phyloP scores from a whole-genome alignment of 306 rosid species.

The Coriaria nepalensis region DNA sequence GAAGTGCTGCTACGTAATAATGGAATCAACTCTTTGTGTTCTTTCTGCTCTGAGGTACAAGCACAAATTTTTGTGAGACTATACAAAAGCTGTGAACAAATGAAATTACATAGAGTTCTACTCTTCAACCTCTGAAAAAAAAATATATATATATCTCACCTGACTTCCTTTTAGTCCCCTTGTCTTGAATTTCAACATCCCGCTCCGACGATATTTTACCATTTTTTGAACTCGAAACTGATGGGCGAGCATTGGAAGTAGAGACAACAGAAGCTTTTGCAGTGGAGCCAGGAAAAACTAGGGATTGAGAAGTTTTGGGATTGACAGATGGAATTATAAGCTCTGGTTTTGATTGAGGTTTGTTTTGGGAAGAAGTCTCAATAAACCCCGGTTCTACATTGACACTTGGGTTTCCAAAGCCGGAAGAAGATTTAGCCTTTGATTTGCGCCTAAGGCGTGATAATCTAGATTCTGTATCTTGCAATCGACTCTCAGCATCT shows the following conservation, averaged over 20 bases:
- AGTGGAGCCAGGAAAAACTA: constrained; percentile 19
- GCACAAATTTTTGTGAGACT: constrained; percentile 11
- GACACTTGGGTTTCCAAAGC: constrained; percentile 25
- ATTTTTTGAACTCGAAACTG: constrained; percentile 23
- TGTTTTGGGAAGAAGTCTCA: constrained; percentile 22
- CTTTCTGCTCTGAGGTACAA: constrained; percentile 59
- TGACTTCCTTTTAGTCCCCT: constrained; percentile 57
- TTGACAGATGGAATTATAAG: constrained; percentile 58
- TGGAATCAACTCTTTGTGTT: constrained; percentile 56
- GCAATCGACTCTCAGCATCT: constrained; percentile 58
- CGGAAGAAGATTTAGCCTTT: constrained; percentile 14
- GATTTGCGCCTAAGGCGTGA: constrained; percentile 56
- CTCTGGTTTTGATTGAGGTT: constrained; percentile 40
- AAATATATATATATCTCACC: constrained; percentile 33
- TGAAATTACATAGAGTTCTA: constrained; percentile 4
- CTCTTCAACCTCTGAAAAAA: too few relatives aligned
- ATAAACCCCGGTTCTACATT: constrained; percentile 43
- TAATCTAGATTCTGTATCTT: constrained; percentile 52
- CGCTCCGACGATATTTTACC: constrained; percentile 25
- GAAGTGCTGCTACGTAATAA: constrained; percentile 28
- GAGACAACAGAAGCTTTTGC: constrained; percentile 26
- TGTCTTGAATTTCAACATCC: constrained; percentile 41
- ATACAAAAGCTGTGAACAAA: constrained; percentile 2
- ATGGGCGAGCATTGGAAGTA: constrained; percentile 25
- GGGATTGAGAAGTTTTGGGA: constrained; percentile 34